Evolutionary conservation across 495 filamentous ascomycete genomes (phyloP), one percentile per base, ranked within the genome.

Genomic region (Penicillium tannophilum): DNA sequence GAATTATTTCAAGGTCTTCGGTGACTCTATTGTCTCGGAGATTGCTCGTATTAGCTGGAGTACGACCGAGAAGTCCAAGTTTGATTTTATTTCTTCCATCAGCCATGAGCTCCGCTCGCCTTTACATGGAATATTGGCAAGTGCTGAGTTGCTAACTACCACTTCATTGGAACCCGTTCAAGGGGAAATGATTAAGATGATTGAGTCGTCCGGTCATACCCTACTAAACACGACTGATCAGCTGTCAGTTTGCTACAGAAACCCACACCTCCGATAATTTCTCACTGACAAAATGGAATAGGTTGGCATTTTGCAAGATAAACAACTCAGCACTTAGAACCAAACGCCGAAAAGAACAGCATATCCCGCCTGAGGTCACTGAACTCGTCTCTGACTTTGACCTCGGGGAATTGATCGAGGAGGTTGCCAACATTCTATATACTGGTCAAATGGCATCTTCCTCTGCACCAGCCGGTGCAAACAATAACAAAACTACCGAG

Each of bases 101-200:
- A 89, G 85, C 31, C 89, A 92, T 64, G 89, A 92, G 60, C 75
- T 92, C 19, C 82, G 89, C 0, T 88, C 83, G 0, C 89, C 89
- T 0, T 68, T 92, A 16, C 87, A 90, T 59, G 88, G 88, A 4
- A 86, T 90, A 49, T 65, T 90, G 1, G 85, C 84, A 0, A 84
- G 80, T 62, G 78, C 83, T 1, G 88, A 91, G 67, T 76, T 92
- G 35, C 64, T 92, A 7, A 76, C 83, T 24, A 80, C 83, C 11
- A 84, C 79, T 0, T 59, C 74, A 17, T 72, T 86, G 4, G 74
- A 82, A 36, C 66, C 71, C 6, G 73, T 78, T 28, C 84, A 88
- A 48, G 73, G 70, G 28, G 82, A 83, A 31, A 84, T 87, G 62
- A 73, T 88, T 1, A 77, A 82, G 45, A 88, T 86, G 61, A 82